These are phyloP conservation scores for Thelephora ganbajun DNA, from an alignment of 768 basidiomycete species.

Conservation along the genomic window DNA sequence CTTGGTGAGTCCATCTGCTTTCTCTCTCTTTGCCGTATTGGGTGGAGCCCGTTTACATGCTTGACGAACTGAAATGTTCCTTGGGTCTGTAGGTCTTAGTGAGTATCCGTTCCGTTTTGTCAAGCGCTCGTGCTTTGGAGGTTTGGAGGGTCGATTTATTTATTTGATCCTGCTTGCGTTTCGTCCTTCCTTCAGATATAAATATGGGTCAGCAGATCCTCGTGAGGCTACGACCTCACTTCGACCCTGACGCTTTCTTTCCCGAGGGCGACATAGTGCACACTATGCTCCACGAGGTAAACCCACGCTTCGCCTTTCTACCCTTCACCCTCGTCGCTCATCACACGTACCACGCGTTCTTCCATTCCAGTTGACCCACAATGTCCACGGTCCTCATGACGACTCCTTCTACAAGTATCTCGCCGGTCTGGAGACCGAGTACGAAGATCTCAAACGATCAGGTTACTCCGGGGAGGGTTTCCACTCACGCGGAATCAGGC, in stretches of 20 bases:
- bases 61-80: not conserved
- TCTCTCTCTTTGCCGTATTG: no score
- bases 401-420: constrained; percentile 70
- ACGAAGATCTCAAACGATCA: constrained; percentile 57
- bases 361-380: constrained; percentile 60
- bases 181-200: constrained; percentile 33
- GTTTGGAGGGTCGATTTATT: constrained; percentile 20
- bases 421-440: constrained; percentile 69
- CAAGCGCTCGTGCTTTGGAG: constrained; percentile 9
- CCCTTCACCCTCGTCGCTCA: not conserved
- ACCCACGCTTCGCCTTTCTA: constrained; percentile 2
- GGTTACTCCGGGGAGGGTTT: constrained; percentile 92
- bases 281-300: constrained; percentile 86
- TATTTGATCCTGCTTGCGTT: not conserved
- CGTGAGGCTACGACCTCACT: constrained; percentile 63
- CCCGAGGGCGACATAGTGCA: constrained; percentile 63
- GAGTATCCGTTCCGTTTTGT: constrained; percentile 1
- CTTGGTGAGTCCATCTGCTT: constrained; percentile 38
- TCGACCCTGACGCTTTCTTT: constrained; percentile 54
- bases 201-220: constrained; percentile 76
- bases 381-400: constrained; percentile 83
- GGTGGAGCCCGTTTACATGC: no score
- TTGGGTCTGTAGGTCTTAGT: constrained; percentile 9
- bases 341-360: not conserved
- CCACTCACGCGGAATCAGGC: constrained; percentile 52